Conservation (phyloP, 2,329 filamentous ascomycete genomes). For the Verticillium zaregamsianum region DNA sequence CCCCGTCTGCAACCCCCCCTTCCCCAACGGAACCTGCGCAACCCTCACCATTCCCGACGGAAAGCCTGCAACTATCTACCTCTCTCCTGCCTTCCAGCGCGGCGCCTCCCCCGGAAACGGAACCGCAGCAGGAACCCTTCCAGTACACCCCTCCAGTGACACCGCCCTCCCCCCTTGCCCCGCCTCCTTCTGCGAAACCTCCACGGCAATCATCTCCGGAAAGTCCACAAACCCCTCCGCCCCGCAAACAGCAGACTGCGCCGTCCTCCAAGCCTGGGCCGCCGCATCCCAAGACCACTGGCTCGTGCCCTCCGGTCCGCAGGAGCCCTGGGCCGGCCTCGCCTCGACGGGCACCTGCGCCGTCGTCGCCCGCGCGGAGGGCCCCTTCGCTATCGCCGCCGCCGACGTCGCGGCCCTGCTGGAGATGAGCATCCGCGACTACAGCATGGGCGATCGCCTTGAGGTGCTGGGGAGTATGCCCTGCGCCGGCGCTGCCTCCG, state of each 20-base stretch:
- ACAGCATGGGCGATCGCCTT: background rate
- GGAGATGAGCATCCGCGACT: background rate
- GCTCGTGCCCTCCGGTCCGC: background rate
- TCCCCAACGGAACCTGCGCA: background rate
- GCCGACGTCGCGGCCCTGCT: background rate
- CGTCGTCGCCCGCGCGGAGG: background rate
- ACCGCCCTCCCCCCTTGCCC: background rate
- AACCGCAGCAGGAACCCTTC: background rate
- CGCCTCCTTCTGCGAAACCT: background rate
- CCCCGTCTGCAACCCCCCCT: background rate
- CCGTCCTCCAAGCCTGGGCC: background rate
- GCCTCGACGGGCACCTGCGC: background rate
- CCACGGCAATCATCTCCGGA: background rate
- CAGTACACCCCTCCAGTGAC: background rate
- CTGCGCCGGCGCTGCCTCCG: background rate
- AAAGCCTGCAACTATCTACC: background rate
- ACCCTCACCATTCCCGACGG: background rate
- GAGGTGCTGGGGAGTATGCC: background rate
- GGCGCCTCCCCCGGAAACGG: background rate
- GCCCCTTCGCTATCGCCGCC: background rate
- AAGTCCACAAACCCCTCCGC: background rate
- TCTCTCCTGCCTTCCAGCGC: background rate
- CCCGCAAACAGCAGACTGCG: background rate
- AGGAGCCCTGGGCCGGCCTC: background rate
- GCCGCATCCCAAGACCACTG: background rate